Base-by-base conservation (phyloP, 2,329 filamentous ascomycete genomes). In the Colletotrichum siamense region DNA sequence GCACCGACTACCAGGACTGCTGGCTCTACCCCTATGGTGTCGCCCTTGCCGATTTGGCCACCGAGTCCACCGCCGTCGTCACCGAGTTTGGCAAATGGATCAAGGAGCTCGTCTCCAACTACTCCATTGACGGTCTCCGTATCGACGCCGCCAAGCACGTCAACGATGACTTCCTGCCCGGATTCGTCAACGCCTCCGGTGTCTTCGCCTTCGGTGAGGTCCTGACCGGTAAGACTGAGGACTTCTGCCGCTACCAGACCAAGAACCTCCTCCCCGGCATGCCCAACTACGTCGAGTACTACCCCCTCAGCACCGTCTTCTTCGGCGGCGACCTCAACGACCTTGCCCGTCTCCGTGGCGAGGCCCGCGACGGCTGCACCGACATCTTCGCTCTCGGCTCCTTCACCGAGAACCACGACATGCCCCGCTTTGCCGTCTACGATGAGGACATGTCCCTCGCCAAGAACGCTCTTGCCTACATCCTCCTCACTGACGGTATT, bases 141-240 rank as follows among this genome's bases (percentile, higher is more conserved):
- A 89, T 93, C 78, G 91, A 93, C 77, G 92, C 90, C 0, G 91
- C 91, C 77, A 92, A 91, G 82, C 91, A 93, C 81, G 90, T 93
- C n/a, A 87, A 92, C 77, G 88, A 89, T 75, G 86, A 85, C 10
- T 94, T 92, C 82, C 92, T 91, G 85, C 84, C 89, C 1, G 82
- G 80, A 0, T 94, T 93, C 79, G 84, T 87, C 30, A 80, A 85
- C 12, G 89, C 88, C 5, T 87, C 91, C 1, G 91, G 91, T 5
- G 89, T 93, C 4, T 93, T 92, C 81, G 86, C 88, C 10, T 86
- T 93, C n/a, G 92, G 92, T 8, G 92, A 94, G 80, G 90, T 93
- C 6, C 89, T 87, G 73, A 86, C 91, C 32, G 91, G 90, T 36
- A 84, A 89, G 76, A 86, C 89, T 2, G 75, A 82, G 10, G 91